Percentiles rank a stretch among this genome's conserved stretches.
phyloP scores from a whole-genome alignment of 345 rosid species.

The Arabidopsis arenosa region DNA sequence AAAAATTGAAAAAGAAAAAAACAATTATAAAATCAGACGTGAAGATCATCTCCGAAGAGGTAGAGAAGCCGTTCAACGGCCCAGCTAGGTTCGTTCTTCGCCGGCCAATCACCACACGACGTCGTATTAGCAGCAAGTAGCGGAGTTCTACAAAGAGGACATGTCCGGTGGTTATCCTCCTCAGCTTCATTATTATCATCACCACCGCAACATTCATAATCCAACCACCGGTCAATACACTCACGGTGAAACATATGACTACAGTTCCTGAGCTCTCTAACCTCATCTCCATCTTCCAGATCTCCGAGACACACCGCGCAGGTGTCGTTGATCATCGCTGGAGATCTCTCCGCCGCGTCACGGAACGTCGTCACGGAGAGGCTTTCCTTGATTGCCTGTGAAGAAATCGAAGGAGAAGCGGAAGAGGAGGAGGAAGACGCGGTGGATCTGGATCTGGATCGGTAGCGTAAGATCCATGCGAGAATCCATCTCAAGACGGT shows the following conservation, averaged over 20 bases:
- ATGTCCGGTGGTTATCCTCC: slow-evolving; percentile 60
- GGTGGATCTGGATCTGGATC: slow-evolving; percentile 49
- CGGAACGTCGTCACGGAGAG: slow-evolving; percentile 65
- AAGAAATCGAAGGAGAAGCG: slow-evolving; percentile 43
- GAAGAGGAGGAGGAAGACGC: slow-evolving; percentile 25
- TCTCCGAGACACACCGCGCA: slow-evolving; percentile 85
- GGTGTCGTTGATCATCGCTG: slow-evolving; percentile 49
- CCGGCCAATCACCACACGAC: slow-evolving; percentile 45
- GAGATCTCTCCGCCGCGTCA: slow-evolving; percentile 54
- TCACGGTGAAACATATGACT: slow-evolving; percentile 89
- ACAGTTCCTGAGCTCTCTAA: slow-evolving; percentile 83
- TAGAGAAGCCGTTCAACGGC: slow-evolving; percentile 86
- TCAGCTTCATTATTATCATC: slow-evolving; percentile 48
- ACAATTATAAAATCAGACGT: slow-evolving; percentile 40
- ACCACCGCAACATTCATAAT: slow-evolving; percentile 57
- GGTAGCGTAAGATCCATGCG: slow-evolving; percentile 59
- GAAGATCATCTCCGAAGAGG: slow-evolving; percentile 88
- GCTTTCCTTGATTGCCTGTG: slow-evolving; percentile 58
- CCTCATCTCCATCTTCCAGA: slow-evolving; percentile 61
- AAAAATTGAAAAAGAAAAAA: not conserved
- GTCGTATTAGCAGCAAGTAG: slow-evolving; percentile 50
- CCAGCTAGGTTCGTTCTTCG: slow-evolving; percentile 81
- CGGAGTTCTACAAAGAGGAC: slow-evolving; percentile 93
- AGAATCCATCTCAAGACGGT: slow-evolving; percentile 77
- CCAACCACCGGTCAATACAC: slow-evolving; percentile 90